Evolutionary conservation across 768 basidiomycete species (phyloP), one percentile per base, ranked within the genome.

Genomic region (Asterophora lycoperdoides): DNA sequence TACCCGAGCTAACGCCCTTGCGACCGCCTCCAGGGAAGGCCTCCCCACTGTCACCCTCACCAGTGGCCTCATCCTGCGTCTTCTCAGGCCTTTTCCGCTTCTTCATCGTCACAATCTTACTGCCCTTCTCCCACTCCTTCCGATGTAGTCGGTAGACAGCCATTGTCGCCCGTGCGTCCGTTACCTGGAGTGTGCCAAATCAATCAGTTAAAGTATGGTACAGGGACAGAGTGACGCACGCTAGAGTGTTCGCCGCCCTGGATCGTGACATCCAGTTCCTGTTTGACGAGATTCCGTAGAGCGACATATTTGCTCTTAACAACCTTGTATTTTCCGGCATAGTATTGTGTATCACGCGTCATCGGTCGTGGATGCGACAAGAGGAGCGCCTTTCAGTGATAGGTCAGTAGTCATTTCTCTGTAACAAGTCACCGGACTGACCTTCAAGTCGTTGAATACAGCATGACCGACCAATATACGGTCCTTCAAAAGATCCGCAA

Each of bases 161-260:
- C 92, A 99, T 96, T 0, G 93, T 89, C 0, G 94, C 95, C 44
- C 94, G 78, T 1, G 94, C 93, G 63, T 98, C 94, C 14, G 81
- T 89, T 4, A 97, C 84, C 94, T 96, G 49, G 18, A 36, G 44
- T 38, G 43, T 19, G 33, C 20, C 44, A 19, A 36, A 41, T 26
- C 33, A 37, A 51, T 18, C 10, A 39, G 19, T 34, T 30, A 14
- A 18, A 39, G 44, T 8, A 23, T 8, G 14, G 23, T 48, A 23
- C 6, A 8, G 17, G 30, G 35, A 41, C 30, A 19, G 33, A 18
- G 46, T 8, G 8, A 73, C 88, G 46, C 62, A 94, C 94, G 66
- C 91, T 93, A 29, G 79, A 89, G 64, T 98, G 95, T 58, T 96
- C 91, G 8, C 92, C 93, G 17, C 70, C 66, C 64, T 98, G 94